Percentiles rank a stretch among this genome's conserved stretches.
Evolutionary conservation across 2,329 filamentous ascomycete species (phyloP).

Genomic region (Curvularia sp.): DNA sequence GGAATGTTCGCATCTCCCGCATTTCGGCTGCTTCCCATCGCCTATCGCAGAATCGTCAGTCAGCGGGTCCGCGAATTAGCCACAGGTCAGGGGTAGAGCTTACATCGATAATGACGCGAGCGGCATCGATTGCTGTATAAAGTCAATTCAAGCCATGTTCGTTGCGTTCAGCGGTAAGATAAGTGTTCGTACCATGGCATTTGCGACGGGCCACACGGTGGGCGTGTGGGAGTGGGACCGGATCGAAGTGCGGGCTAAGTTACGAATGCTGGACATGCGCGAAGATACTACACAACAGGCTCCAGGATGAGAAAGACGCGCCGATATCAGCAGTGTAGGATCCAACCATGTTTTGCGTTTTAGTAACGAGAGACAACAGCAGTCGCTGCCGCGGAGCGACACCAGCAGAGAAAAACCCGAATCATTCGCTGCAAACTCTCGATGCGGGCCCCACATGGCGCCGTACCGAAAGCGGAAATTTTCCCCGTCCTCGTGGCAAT

Average conservation of each 20-base stretch:
- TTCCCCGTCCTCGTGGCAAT: slow-evolving; percentile 14
- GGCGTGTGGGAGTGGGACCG: slow-evolving; percentile 6
- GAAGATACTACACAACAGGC: slow-evolving; percentile 1
- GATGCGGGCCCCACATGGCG: slow-evolving; percentile 28
- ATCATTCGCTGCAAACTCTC: slow-evolving; percentile 12
- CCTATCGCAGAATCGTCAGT: slow-evolving; percentile 36
- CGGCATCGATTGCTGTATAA: slow-evolving; percentile 47
- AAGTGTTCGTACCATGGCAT: slow-evolving; percentile 46
- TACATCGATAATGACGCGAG: slow-evolving; percentile 50
- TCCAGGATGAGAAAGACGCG: slow-evolving; percentile 22
- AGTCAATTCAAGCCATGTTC: slow-evolving; percentile 20
- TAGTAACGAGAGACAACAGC: slow-evolving; percentile 26
- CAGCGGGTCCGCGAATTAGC: background rate
- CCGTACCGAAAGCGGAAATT: slow-evolving; percentile 23
- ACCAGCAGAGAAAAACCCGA: slow-evolving; percentile 13
- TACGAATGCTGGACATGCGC: slow-evolving; percentile 25
- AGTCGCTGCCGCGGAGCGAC: background rate
- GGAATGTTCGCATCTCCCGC: slow-evolving; percentile 42
- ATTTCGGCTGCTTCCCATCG: slow-evolving; percentile 47
- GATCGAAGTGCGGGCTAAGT: slow-evolving; percentile 18
- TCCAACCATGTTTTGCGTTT: slow-evolving; percentile 26
- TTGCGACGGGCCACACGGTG: slow-evolving; percentile 11
- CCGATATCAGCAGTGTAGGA: slow-evolving; percentile 18
- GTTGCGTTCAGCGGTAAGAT: background rate
- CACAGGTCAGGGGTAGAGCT: background rate